A percentile compares a stretch with the other conserved stretches of the same genome.
phyloP scores from a whole-genome alignment of 148 eudicot species.

The Amaranthus cruentus region DNA sequence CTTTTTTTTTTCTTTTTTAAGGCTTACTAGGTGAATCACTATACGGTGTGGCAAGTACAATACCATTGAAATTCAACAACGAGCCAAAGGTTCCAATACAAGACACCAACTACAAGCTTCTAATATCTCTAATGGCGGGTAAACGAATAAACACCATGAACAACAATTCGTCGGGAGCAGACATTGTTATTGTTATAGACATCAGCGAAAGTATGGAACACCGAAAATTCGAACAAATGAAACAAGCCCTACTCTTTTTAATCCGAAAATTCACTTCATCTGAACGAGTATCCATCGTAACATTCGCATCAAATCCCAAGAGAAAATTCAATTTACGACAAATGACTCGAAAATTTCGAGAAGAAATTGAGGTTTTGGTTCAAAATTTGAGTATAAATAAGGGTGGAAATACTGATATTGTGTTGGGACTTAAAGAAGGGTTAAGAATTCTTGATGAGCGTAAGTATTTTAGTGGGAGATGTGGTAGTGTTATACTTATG shows the following conservation, averaged over 20 bases:
- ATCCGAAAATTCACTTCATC: slow-evolving; percentile 15
- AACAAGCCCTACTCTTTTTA: slow-evolving; percentile 13
- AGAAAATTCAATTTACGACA: not conserved
- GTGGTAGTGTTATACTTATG: slow-evolving; percentile 21
- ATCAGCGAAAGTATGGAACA: slow-evolving; percentile 20
- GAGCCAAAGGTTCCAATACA: not conserved
- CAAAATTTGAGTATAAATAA: not conserved
- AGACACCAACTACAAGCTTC: slow-evolving; percentile 10
- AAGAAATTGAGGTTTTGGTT: not conserved
- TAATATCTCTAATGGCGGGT: not conserved
- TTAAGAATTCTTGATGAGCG: slow-evolving; percentile 18
- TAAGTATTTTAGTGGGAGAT: not conserved
- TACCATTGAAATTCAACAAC: not conserved
- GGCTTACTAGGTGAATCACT: not conserved
- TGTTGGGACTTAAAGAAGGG: slow-evolving; percentile 12
- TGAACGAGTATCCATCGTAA: slow-evolving; percentile 25
- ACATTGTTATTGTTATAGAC: slow-evolving; percentile 20
- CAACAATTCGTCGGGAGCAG: not conserved
- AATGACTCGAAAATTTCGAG: slow-evolving; percentile 3
- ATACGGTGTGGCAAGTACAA: not conserved
- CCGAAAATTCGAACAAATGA: slow-evolving; percentile 12
- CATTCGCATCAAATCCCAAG: not conserved
- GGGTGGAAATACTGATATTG: slow-evolving; percentile 1
- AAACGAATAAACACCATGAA: not conserved
- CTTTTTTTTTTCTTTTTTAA: no score